Evolutionary conservation across 2,329 filamentous ascomycete species (phyloP).

Genomic region (Bipolaris gigantea): DNA sequence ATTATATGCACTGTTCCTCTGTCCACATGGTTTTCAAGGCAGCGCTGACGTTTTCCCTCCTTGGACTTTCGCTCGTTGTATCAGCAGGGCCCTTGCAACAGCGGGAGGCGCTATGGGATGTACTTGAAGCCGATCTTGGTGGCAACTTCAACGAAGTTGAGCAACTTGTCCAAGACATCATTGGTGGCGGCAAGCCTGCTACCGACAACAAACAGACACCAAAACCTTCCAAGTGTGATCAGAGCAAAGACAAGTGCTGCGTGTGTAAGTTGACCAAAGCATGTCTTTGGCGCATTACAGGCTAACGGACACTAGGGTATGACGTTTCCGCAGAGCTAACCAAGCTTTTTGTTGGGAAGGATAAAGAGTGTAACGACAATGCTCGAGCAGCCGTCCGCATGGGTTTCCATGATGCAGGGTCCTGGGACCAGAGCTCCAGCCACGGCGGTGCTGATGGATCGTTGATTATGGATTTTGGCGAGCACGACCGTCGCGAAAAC

Average conservation of each 20-base stretch:
- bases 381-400: slow-evolving; percentile 41
- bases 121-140: slow-evolving; percentile 27
- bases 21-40: slow-evolving; percentile 5
- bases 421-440: slow-evolving; percentile 41
- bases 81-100: slow-evolving; percentile 27
- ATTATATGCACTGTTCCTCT: neutral
- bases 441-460: slow-evolving; percentile 49
- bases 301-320: slow-evolving; percentile 25
- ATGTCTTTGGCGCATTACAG: neutral
- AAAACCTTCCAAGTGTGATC: slow-evolving; percentile 27
- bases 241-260: slow-evolving; percentile 33
- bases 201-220: slow-evolving; percentile 24
- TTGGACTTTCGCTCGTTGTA: slow-evolving; percentile 10
- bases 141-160: slow-evolving; percentile 21
- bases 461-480: slow-evolving; percentile 43
- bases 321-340: slow-evolving; percentile 39
- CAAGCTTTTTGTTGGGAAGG: slow-evolving; percentile 23
- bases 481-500: slow-evolving; percentile 46
- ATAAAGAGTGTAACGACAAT: slow-evolving; percentile 40
- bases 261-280: slow-evolving; percentile 24
- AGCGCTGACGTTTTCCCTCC: neutral
- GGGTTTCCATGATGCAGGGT: slow-evolving; percentile 42
- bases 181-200: slow-evolving; percentile 31
- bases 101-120: slow-evolving; percentile 21
- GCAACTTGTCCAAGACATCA: slow-evolving; percentile 34